phyloP scores from a whole-genome alignment of 768 basidiomycete genomes.

The Boletus rubescentipes region DNA sequence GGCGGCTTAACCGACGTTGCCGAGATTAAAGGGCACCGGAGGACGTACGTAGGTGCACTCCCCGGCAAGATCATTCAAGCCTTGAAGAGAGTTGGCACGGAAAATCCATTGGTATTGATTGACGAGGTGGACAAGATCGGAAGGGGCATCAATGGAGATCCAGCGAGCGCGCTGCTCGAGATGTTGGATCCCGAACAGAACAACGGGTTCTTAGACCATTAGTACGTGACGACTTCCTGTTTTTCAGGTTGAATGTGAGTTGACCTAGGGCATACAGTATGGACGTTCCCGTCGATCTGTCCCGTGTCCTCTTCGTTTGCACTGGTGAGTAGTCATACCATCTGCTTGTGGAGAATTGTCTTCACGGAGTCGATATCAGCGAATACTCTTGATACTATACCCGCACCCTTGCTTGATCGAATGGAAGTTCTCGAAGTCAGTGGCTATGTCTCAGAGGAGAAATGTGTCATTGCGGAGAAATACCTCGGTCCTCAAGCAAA shows the following conservation, averaged over 20 bases:
- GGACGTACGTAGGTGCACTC: conserved; percentile 95
- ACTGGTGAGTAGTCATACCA: conserved; percentile 47
- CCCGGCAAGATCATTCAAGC: conserved; percentile 97
- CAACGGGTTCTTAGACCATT: conserved; percentile 90
- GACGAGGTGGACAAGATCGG: conserved; percentile 98
- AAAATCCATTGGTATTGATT: conserved; percentile 91
- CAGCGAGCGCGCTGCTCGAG: conserved; percentile 85
- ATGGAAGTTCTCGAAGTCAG: conserved; percentile 97
- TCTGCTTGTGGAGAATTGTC: background rate
- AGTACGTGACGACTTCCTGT: conserved; percentile 53
- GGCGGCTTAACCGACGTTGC: conserved; percentile 97
- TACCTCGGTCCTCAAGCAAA: conserved; percentile 94
- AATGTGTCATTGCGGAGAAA: conserved; percentile 79
- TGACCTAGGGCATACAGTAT: conserved; percentile 55
- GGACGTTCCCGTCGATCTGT: conserved; percentile 96
- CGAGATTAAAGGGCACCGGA: conserved; percentile 96
- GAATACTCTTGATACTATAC: conserved; percentile 91
- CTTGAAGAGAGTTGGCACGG: conserved; percentile 87
- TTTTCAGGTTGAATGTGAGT: background rate
- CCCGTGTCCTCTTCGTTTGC: conserved; percentile 95
- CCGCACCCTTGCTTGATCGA: conserved; percentile 88
- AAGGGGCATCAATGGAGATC: conserved; percentile 88
- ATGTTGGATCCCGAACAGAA: conserved; percentile 97
- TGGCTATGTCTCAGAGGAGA: conserved; percentile 94
- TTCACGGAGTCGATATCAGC: conserved; percentile 41